A percentile compares a stretch with the other conserved stretches of the same genome.
These are phyloP conservation scores for Rhipidocladum racemiflorum DNA, from an alignment of 176 grass and related monocot genomes.

Conservation along the genomic window DNA sequence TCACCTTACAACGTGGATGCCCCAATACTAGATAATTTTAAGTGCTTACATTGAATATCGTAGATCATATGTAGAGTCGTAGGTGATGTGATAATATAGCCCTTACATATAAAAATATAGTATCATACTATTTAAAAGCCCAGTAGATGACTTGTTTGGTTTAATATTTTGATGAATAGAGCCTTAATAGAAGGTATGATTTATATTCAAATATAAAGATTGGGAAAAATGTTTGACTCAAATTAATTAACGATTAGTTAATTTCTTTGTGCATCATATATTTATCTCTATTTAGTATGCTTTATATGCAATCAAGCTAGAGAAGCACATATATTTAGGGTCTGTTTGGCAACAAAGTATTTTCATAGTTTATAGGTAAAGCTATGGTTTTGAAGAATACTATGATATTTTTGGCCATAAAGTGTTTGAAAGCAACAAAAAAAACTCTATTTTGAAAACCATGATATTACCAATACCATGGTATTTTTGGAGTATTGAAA, in stretches of 20 bases:
- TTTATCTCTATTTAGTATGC: background rate
- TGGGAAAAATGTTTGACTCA: background rate
- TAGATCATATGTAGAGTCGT: background rate
- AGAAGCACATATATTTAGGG: too few species aligned
- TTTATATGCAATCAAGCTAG: background rate
- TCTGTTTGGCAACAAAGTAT: too few species aligned
- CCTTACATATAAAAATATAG: background rate
- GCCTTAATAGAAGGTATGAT: background rate
- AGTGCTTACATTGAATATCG: background rate
- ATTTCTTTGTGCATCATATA: background rate
- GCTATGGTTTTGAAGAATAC: too few species aligned
- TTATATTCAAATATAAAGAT: background rate
- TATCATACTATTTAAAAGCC: background rate
- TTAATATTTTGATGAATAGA: background rate
- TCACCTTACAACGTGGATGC: too few species aligned
- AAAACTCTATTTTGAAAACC: too few species aligned
- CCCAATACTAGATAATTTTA: too few species aligned
- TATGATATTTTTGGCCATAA: too few species aligned
- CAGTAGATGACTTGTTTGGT: background rate
- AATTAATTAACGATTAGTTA: background rate
- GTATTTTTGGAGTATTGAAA: too few species aligned
- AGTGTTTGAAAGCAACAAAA: too few species aligned
- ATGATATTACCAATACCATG: too few species aligned
- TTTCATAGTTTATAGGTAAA: too few species aligned
- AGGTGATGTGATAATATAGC: background rate